Evolutionary conservation across 495 filamentous ascomycete genomes (phyloP).

Genomic region (Neurospora sp.): DNA sequence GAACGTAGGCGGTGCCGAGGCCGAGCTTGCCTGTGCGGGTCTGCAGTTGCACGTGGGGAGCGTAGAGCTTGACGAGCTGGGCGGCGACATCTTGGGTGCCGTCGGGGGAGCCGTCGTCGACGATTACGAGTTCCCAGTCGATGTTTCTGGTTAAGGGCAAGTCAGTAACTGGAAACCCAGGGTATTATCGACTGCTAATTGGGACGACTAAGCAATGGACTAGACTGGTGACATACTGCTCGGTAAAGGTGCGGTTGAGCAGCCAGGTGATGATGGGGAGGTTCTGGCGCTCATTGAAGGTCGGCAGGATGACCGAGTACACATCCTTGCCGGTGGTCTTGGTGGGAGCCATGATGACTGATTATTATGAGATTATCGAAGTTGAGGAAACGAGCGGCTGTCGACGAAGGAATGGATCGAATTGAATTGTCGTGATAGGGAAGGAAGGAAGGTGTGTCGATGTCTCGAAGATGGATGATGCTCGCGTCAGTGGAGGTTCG

Average conservation of each 20-base stretch:
- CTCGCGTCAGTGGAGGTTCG: neutral
- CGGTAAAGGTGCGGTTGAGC: constrained; percentile 78
- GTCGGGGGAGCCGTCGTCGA: constrained; percentile 96
- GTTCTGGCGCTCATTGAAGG: constrained; percentile 96
- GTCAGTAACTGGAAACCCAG: neutral
- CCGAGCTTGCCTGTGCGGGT: constrained; percentile 89
- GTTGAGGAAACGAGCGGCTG: neutral
- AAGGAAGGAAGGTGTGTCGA: neutral
- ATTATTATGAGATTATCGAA: neutral
- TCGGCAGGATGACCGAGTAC: constrained; percentile 94
- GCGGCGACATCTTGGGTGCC: constrained; percentile 82
- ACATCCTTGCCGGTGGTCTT: constrained; percentile 48
- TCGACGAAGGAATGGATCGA: neutral
- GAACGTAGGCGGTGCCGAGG: constrained; percentile 92
- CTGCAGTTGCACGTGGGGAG: constrained; percentile 69
- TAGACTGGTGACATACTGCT: constrained; percentile 47
- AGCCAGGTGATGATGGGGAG: constrained; percentile 93
- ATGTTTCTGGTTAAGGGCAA: constrained; percentile 51
- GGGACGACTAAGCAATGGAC: neutral
- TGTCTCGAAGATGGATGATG: neutral
- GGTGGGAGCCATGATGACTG: constrained; percentile 24
- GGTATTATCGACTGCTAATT: neutral
- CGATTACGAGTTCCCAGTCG: constrained; percentile 93
- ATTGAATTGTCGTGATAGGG: neutral
- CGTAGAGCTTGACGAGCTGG: constrained; percentile 79